phyloP scores from a whole-genome alignment of 1,284 basidiomycete species.

The Heterobasidion occidentale region DNA sequence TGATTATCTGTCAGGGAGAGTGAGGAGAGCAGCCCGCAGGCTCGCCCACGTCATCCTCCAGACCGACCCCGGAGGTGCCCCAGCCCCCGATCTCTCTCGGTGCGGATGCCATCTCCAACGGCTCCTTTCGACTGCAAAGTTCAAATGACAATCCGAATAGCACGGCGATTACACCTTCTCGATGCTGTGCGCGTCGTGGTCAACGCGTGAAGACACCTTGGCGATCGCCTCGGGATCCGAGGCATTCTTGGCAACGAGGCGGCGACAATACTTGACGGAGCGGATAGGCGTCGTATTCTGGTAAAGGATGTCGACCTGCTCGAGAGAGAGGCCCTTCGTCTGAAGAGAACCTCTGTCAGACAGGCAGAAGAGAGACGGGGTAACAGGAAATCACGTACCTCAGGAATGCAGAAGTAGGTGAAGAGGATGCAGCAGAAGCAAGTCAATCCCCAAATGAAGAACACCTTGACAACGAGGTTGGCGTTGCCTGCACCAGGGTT shows the following conservation, averaged over 20 bases:
- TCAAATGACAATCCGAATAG: not conserved
- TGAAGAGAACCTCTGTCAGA: too few species aligned
- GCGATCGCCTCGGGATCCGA: not conserved
- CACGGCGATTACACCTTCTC: not conserved
- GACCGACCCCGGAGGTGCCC: too few species aligned
- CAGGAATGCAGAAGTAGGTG: slow-evolving; percentile 74
- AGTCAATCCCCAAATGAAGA: slow-evolving; percentile 85
- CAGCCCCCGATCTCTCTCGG: too few species aligned
- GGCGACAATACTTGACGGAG: slow-evolving; percentile 33
- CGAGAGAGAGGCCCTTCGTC: slow-evolving; percentile 66
- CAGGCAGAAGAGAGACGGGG: not conserved
- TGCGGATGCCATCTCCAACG: too few species aligned
- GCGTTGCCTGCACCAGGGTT: slow-evolving; percentile 23
- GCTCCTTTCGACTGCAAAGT: not conserved
- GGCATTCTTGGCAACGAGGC: not conserved
- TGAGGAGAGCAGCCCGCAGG: too few species aligned
- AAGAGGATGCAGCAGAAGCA: slow-evolving; percentile 66
- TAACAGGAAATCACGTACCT: slow-evolving; percentile 17
- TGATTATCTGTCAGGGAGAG: too few species aligned
- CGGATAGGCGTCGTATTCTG: slow-evolving; percentile 37
- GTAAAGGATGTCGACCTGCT: slow-evolving; percentile 62
- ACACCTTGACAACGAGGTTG: slow-evolving; percentile 61
- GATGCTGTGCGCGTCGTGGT: not conserved
- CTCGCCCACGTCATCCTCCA: too few species aligned
- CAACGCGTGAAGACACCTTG: not conserved